Evolutionary conservation across 2,329 filamentous ascomycete genomes (phyloP).

Genomic region (Graphium sp.): DNA sequence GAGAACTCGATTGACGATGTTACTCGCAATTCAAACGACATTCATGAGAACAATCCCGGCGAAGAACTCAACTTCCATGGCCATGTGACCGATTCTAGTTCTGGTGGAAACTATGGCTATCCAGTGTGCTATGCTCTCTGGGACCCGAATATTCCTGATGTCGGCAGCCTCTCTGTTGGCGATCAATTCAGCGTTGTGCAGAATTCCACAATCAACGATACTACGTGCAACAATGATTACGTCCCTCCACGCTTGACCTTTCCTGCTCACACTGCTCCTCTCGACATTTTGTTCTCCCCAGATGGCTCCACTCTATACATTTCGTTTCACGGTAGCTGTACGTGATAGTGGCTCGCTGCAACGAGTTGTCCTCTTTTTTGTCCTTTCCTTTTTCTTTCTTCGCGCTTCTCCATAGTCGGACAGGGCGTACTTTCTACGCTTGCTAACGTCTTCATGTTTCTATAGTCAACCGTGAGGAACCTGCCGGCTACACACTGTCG

Average conservation of each 20-base stretch:
- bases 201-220: conserved; percentile 20
- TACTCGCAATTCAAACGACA: conserved; percentile 35
- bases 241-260: conserved; percentile 38
- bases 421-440: conserved; percentile 6
- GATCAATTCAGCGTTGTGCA: conserved; percentile 28
- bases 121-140: conserved; percentile 53
- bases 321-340: conserved; percentile 57
- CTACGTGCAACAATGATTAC: conserved; percentile 22
- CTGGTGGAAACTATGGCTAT: conserved; percentile 49
- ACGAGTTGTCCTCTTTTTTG: conserved; percentile 2
- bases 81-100: conserved; percentile 22
- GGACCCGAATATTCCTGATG: conserved; percentile 28
- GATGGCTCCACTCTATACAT: conserved; percentile 44
- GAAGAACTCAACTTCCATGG: conserved; percentile 63
- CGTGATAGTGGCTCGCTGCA: no score
- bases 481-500: conserved; percentile 28
- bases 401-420: not conserved
- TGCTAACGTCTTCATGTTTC: conserved; percentile 1
- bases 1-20: conserved; percentile 58
- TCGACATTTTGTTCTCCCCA: conserved; percentile 52
- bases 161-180: conserved; percentile 23
- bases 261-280: conserved; percentile 50
- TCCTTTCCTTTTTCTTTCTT: not conserved
- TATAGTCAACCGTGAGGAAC: conserved; percentile 21
- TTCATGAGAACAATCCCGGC: conserved; percentile 52